Percentiles rank a stretch among this genome's conserved stretches.
Conservation (phyloP, 306 rosid species). For the Vigna mungo region DNA sequence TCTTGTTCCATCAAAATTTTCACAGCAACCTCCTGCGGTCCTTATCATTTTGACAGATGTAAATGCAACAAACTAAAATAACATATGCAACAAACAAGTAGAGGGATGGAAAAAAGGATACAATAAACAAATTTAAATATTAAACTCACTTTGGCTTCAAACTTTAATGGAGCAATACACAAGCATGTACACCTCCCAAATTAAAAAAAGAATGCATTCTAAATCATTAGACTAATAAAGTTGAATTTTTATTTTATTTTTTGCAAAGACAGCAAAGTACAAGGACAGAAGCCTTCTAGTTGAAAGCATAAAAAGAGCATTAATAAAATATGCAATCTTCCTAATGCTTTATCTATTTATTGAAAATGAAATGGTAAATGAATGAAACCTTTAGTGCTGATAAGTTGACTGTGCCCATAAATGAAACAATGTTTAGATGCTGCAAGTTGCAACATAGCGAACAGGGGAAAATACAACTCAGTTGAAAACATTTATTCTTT, state of each 20-base stretch:
- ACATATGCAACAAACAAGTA: constrained; percentile 19
- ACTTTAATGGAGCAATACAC: not conserved
- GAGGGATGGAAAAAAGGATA: not conserved
- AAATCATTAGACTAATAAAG: constrained; percentile 4
- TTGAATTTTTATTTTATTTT: no score
- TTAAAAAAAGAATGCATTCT: not conserved
- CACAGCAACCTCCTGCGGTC: constrained; percentile 85
- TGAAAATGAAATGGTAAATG: not conserved
- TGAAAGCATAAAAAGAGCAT: not conserved
- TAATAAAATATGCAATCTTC: not conserved
- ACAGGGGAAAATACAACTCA: constrained; percentile 11
- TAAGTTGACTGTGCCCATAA: constrained; percentile 85
- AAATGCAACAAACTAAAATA: constrained; percentile 1
- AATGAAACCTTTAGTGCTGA: constrained; percentile 35
- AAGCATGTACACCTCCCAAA: not conserved
- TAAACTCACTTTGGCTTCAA: constrained; percentile 10
- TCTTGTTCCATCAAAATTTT: constrained; percentile 93
- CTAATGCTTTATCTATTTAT: constrained; percentile 2
- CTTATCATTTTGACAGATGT: constrained; percentile 15
- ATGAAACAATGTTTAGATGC: constrained; percentile 85
- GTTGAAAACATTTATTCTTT: not conserved
- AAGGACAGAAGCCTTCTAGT: constrained; percentile 6
- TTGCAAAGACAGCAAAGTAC: not conserved
- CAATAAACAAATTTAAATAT: constrained; percentile 4
- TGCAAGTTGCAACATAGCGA: constrained; percentile 67